Evolutionary conservation across 2,329 filamentous ascomycete genomes (phyloP).

Genomic region (Pseudogymnoascus sp.): DNA sequence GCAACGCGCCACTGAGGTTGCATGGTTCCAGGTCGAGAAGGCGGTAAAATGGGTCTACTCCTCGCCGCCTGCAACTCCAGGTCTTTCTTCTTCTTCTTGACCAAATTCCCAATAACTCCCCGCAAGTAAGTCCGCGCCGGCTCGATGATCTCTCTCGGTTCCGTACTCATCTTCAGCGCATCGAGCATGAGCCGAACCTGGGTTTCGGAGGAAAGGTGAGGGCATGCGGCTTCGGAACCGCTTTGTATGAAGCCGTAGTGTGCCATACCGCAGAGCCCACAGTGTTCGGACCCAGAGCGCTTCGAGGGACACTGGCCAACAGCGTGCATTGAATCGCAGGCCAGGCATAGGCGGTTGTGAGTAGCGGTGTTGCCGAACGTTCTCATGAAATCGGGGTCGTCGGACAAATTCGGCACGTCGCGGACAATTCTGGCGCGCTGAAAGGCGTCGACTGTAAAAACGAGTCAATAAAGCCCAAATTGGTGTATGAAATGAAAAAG

Average conservation of each 20-base stretch:
- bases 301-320: constrained; percentile 54
- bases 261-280: constrained; percentile 54
- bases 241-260: constrained; percentile 47
- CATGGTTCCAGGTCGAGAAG: neutral
- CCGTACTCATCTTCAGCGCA: constrained; percentile 48
- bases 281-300: constrained; percentile 48
- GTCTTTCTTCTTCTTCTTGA: constrained; percentile 9
- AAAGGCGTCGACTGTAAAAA: neutral
- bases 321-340: constrained; percentile 45
- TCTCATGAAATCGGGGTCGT: neutral
- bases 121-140: constrained; percentile 13
- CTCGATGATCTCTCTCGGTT: constrained; percentile 43
- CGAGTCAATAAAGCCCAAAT: neutral
- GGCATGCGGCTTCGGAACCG: constrained; percentile 33
- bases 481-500: neutral
- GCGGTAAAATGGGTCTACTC: neutral
- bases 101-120: constrained; percentile 9
- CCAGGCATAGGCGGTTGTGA: constrained; percentile 34
- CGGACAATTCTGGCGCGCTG: neutral
- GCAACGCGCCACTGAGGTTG: neutral
- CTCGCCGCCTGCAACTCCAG: neutral
- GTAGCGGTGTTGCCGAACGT: neutral
- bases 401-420: neutral
- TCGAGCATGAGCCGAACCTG: constrained; percentile 57
- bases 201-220: constrained; percentile 52